Evolutionary conservation across 345 rosid genomes (phyloP), one percentile per base, ranked within the genome.

Genomic region (Punica granatum): DNA sequence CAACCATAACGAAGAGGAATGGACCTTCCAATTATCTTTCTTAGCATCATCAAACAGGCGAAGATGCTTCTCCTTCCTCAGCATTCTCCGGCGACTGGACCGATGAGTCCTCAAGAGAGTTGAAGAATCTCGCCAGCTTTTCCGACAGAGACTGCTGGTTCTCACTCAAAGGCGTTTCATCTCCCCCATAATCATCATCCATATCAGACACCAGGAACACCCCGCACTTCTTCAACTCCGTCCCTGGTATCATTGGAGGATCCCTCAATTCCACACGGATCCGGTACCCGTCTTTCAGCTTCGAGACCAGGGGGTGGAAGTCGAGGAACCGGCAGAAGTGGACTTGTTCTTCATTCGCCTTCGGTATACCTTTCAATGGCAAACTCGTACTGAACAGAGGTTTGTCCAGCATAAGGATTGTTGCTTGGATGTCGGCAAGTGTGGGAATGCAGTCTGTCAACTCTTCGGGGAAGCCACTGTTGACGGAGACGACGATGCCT

Each of bases 321-420:
- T 30, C 72, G 21, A 84, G 59, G 74, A 72, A 90, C 8, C 90
- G 75, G 70, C 84, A 78, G 48, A 90, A 67, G 84, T 84, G 77
- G 35, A 90, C 78, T 39, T 86, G 88, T 69, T 83, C 83, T 30
- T 69, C 56, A 36, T 76, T 67, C 37, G 80, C 69, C 51, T 58
- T 80, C 0, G 92, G 90, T 63, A 88, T 81, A 58, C 94, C 93
- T 26, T 0, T 42, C 14, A 90, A 65, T 31, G 54, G 0, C 76
- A 88, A 70, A 21, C 72, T 0, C 36, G 74, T 69, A 14, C 10
- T 59, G 59, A 0, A 15, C 53, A 48, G 0, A 0, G 30, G 5
- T 2, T 0, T 1, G 11, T 61, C 75, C 62, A 64, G 79, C 23
- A 81, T 28, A 18, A 70, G 75, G 39, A 90, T 62, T 56, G 44